Evolutionary conservation across 441 rosid species (phyloP), one percentile per base, ranked within the genome.

Genomic region (Bocquillonia castaneifolia): DNA sequence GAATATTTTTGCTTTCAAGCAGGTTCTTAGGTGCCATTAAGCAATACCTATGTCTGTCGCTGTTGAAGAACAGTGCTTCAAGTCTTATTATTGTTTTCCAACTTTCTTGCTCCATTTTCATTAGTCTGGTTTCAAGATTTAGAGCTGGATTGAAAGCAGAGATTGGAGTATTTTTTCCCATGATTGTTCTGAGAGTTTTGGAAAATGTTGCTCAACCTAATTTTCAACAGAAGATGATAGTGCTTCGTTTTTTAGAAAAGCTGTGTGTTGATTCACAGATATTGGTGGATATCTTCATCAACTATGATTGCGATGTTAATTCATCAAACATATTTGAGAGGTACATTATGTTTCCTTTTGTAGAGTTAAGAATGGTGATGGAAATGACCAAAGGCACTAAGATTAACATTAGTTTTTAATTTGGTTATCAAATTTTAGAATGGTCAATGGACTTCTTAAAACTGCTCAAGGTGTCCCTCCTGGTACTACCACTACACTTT

Each of bases 371-470:
- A 47, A 54, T 60, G 28, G 17, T 31, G 47, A 55, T 59, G 59
- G 64, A 28, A 56, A 17, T 39, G 22, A 59, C 61, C 26, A 40
- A 31, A 20, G 71, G 25, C 56, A 53, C 70, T 40, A 42, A 58
- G 22, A 31, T 31, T 69, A 55, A 55, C 34, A 26, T 1, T 14
- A 52, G 26, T 54, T 63, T 23, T 42, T 28, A 23, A 47, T 20
- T 36, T 48, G 14, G 18, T 29, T 39, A 15, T 22, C 44, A 13
- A 44, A 40, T 26, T 68, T 58, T 83, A 95, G 98, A 83, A 87
- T 95, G 98, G 98, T 95, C 78, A 95, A 89, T 79, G 99, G 99
- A 77, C 98, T 95, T 77, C 97, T 92, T 70, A 95, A 95, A 88
- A 92, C 98, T 67, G 99, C 98, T 66, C 98, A 91, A 86, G 99